Evolutionary conservation across 768 basidiomycete genomes (phyloP), one percentile per base, ranked within the genome.

Genomic region (Agrocybe praecox): DNA sequence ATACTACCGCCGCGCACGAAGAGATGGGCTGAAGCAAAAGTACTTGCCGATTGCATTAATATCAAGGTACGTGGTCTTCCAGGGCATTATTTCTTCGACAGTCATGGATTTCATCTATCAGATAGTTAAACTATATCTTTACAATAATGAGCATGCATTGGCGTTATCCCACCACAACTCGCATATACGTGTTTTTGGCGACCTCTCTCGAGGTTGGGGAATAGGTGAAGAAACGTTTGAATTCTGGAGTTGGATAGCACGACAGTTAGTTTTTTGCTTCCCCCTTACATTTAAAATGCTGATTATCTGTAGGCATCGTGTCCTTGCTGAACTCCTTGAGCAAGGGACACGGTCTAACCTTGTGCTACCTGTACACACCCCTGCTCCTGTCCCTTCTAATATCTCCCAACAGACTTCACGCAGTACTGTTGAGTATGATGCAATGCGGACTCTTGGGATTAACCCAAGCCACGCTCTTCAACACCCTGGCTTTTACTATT

Each of bases 21-120:
- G 69, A 82, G 96, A 26, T 98, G 96, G 96, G 95, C 96, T 15
- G 97, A 99, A 71, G 96, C 96, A 2, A 97, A 96, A 70, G 97
- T 98, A 1, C 80, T 98, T 2, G 94, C 93, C 0, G 97, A 99
- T 68, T 92, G 93, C 61, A 88, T 98, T 59, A 92, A 88, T 56
- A 78, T 97, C 68, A 96, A 97, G 78, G 95, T 40, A n/a, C 36
- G 36, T n/a, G 12, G 14, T 92, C 58, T 54, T 73, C 58, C 9
- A 8, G 26, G 57, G 14, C 14, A 10, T 7, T 19, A 5, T 12
- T 44, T 18, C 6, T 52, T 45, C 34, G n/a, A 10, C 15, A 21
- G 18, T 52, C 21, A 36, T 52, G 34, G 23, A 47, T 23, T 6
- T 44, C 26, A 15, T 23, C 40, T 51, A 18, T 24, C 61, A 96